Base-by-base conservation (phyloP, 805 yeast genomes). In the Hanseniaspora pseudoguilliermondii region DNA sequence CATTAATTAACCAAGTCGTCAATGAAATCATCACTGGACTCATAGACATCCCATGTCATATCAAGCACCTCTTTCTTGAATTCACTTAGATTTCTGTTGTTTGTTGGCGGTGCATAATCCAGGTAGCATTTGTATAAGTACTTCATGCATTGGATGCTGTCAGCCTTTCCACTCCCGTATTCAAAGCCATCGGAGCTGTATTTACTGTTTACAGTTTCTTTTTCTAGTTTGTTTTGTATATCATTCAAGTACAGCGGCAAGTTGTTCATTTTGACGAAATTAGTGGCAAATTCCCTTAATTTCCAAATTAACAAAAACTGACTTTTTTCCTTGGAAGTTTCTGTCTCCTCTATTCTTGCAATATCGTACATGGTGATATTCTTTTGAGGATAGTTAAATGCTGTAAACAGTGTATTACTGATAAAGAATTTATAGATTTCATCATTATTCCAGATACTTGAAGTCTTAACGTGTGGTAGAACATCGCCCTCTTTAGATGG, bases 291-390 rank as follows among this genome's bases (percentile, higher is more conserved):
- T 20, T 72, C 75, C 58, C 73, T 75, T 2, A 73, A 61, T 20
- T 70, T 69, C 77, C 77, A 73, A 1, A 73, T 72, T 46, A 73
- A 57, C 54, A 73, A 72, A 55, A 70, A 73, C 52, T 68, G 71
- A 52, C 71, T 71, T 16, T 64, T 65, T 1, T 64, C 59, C 57
- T 62, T 63, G 36, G 36, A 44, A 1, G 5, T 18, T 21, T 23
- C 29, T 13, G 21, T 11, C 4, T n/a, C 15, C 20, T 36, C 46
- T 16, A 36, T 13, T 10, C n/a, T 44, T 21, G 20, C 36, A 35
- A 10, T 16, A 8, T 27, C 25, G 25, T 35, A 52, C 1, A 10
- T 29, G 16, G 29, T 4, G 8, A 52, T 21, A 15, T 36, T 18
- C 21, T 52, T 36, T 5, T 44, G 39, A 1, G 40, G 36, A 10